Percentiles rank a stretch among this genome's conserved stretches.
phyloP scores from a whole-genome alignment of 805 yeast genomes.

The Suhomyces vadensis region DNA sequence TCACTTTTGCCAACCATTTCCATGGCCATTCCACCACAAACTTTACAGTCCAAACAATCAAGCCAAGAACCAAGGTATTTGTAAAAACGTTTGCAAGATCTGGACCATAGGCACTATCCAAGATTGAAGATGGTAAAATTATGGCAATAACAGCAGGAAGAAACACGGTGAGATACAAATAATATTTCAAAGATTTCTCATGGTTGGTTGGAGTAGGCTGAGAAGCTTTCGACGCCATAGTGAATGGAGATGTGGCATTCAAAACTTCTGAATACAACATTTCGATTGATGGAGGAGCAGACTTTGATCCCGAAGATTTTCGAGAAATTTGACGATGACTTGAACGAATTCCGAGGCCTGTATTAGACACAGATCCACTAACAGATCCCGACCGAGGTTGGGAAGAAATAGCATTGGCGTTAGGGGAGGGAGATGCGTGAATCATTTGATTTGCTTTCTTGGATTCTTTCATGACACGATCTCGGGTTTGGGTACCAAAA shows the following conservation, averaged over 20 bases:
- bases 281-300: background rate
- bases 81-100: constrained; percentile 30
- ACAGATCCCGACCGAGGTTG: background rate
- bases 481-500: background rate
- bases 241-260: constrained; percentile 1
- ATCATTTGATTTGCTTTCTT: background rate
- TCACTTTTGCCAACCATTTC: constrained; percentile 36
- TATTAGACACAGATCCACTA: background rate
- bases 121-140: constrained; percentile 19
- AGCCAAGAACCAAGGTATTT: constrained; percentile 30
- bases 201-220: background rate
- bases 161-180: constrained; percentile 23
- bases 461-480: background rate
- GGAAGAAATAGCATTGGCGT: too few species aligned
- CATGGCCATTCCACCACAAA: constrained; percentile 44
- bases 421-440: background rate
- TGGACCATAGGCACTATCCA: constrained; percentile 8
- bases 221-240: background rate
- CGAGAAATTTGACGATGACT: background rate
- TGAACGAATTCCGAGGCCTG: background rate
- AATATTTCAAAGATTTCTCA: constrained; percentile 13
- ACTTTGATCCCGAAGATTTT: background rate
- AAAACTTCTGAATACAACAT: background rate
- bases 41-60: constrained; percentile 36
- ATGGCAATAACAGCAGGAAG: constrained; percentile 30